phyloP scores from a whole-genome alignment of 2,329 filamentous ascomycete genomes.

The Ceratocystis variospora region DNA sequence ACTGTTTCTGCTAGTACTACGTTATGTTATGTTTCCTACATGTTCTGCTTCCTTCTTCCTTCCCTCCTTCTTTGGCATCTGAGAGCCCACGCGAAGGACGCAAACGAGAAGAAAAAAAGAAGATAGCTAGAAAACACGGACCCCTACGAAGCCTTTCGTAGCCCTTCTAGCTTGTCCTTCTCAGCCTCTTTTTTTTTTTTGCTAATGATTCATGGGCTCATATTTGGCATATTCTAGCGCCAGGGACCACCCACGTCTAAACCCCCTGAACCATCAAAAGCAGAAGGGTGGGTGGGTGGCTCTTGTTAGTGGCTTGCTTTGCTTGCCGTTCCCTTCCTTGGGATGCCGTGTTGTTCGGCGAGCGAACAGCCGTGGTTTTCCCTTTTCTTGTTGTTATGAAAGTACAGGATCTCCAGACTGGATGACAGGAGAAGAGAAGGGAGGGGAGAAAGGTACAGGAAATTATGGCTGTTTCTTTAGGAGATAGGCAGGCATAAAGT shows the following conservation, averaged over 20 bases:
- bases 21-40: no score
- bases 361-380: neutral
- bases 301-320: neutral
- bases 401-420: neutral
- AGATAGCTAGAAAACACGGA: neutral
- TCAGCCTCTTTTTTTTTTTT: neutral
- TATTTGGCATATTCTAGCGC: neutral
- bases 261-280: neutral
- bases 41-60: neutral
- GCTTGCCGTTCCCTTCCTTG: neutral
- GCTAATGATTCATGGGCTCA: constrained; percentile 2
- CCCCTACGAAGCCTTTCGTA: neutral
- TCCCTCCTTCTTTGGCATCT: neutral
- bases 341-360: neutral
- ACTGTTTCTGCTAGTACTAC: no score
- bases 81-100: neutral
- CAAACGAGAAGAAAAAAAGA: neutral
- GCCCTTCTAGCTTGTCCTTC: neutral
- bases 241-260: neutral
- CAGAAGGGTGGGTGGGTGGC: neutral
- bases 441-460: no score
- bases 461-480: neutral
- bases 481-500: neutral
- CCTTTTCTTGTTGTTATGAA: no score
- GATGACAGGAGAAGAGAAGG: neutral